phyloP scores from a whole-genome alignment of 768 basidiomycete genomes.

The Lactarius akahatsu region DNA sequence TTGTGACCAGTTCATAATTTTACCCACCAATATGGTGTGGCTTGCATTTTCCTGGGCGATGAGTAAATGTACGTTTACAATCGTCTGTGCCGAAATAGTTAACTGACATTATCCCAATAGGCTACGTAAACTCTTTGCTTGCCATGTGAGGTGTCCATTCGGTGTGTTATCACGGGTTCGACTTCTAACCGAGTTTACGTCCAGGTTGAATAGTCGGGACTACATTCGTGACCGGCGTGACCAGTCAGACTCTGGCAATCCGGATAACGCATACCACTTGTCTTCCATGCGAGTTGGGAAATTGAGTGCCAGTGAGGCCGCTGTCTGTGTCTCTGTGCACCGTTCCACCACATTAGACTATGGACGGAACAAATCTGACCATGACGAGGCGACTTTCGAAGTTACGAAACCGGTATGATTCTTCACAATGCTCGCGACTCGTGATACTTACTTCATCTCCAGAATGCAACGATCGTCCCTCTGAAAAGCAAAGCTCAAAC shows the following conservation, averaged over 20 bases:
- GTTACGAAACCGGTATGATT: neutral
- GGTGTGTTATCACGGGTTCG: neutral
- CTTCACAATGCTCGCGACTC: neutral
- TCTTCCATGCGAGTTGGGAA: neutral
- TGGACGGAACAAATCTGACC: neutral
- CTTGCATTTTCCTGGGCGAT: conserved; percentile 52
- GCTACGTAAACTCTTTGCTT: conserved; percentile 54
- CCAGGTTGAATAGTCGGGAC: conserved; percentile 21
- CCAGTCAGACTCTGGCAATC: neutral
- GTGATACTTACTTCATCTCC: neutral
- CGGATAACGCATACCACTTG: neutral
- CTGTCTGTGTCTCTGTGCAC: neutral
- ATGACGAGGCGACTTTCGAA: neutral
- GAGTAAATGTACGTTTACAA: conserved; percentile 46
- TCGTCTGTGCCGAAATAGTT: neutral
- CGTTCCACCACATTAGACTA: neutral
- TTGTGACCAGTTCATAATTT: conserved; percentile 30
- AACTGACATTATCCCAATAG: conserved; percentile 33
- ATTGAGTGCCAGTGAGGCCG: neutral
- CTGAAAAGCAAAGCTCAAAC: neutral
- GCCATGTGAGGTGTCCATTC: conserved; percentile 42
- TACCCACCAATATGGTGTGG: conserved; percentile 50
- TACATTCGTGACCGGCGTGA: conserved; percentile 1
- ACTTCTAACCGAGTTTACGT: neutral
- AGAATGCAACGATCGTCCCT: neutral